Evolutionary conservation across 73 alveolate species (phyloP), one percentile per base, ranked within the genome.

Genomic region (Paramecium pentaurelia): DNA sequence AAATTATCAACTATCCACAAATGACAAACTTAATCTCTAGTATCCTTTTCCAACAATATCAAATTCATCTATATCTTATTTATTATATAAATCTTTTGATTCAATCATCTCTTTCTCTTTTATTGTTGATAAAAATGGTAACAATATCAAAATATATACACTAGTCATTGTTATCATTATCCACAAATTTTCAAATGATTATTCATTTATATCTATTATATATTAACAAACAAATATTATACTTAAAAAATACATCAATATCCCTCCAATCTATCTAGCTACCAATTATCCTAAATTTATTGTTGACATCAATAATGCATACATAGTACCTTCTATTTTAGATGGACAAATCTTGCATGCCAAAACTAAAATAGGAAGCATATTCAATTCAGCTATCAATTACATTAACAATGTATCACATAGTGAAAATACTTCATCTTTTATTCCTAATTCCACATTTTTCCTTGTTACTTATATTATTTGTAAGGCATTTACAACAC

Each of bases 301-400:
- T 27, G 98, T 93, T 5, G 97, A 93, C 96, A 96, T 88, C n/a
- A 97, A 89, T 38, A 95, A 70, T 20, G 97, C 98, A 93, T 96
- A 97, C 95, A 97, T 93, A 3, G 97, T 80, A 25, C 98, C 99
- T 89, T 97, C 99, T 28, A 97, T 95, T 37, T 94, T 80, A 73
- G 95, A 92, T 0, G 99, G 99, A 36, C 98, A 96, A 54, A 97
- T 92, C 45, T 94, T 93, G 60, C 97, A 95, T 10, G 98, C 97
- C 47, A 97, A 59, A 0, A 97, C 97, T 93, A 97, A 92, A 6
- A 97, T 58, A 14, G 99, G 99, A 93, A 97, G 94, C 86, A 96
- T 37, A 92, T 86, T 93, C 85, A 97, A 51, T 93, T 96, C 93
- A 92, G 92, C 94, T 60, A 92, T 70, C 87, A 60, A 59, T 90